Percentiles rank a stretch among this genome's conserved stretches.
These are phyloP conservation scores for Geotrichum klebahnii DNA, from an alignment of 1,139 yeast species.

Conservation along the genomic window DNA sequence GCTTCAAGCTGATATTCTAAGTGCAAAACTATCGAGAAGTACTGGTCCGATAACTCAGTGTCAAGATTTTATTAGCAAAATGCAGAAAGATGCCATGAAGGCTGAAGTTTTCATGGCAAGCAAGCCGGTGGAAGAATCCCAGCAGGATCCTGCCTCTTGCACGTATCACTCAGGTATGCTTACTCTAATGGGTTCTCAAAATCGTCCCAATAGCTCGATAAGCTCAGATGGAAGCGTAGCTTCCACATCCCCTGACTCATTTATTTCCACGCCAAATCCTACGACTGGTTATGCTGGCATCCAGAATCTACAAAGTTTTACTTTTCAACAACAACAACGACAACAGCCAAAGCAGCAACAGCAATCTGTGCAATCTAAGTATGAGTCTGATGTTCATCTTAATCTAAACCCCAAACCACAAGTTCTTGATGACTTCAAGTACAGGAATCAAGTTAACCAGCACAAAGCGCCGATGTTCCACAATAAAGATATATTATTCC, in stretches of 20 bases:
- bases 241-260: slow-evolving; percentile 8
- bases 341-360: background rate
- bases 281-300: background rate
- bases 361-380: background rate
- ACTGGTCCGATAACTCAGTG: background rate
- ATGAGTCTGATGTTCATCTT: background rate
- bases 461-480: background rate
- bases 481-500: background rate
- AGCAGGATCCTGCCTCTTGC: no score
- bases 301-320: background rate
- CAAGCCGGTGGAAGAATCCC: background rate
- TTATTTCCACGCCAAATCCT: background rate
- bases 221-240: slow-evolving; percentile 4
- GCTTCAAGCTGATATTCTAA: slow-evolving; percentile 13
- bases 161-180: background rate
- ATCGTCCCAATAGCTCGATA: background rate
- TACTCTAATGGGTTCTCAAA: background rate
- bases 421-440: background rate
- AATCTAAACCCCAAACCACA: background rate
- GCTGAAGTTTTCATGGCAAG: slow-evolving; percentile 1
- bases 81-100: slow-evolving; percentile 1
- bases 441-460: background rate
- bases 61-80: background rate
- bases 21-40: slow-evolving; percentile 4
- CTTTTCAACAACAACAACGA: background rate